Percentiles rank a stretch among this genome's conserved stretches.
These are phyloP conservation scores for Porogramme epimiltina DNA, from an alignment of 1,284 basidiomycete genomes.

Conservation along the genomic window DNA sequence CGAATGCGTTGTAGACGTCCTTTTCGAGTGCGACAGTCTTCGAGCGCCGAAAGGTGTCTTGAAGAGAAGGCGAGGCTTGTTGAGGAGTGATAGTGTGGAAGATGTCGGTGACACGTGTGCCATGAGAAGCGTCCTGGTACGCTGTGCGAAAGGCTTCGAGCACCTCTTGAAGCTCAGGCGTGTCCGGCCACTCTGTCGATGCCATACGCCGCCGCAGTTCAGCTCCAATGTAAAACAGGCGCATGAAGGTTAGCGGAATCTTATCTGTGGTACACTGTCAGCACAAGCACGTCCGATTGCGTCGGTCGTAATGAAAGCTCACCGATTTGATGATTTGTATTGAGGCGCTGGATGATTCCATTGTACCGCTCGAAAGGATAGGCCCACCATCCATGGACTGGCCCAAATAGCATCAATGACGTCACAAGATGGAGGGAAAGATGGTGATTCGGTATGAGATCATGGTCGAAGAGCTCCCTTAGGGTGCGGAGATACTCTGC, in stretches of 20 bases:
- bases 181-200: constrained; percentile 5
- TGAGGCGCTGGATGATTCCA: constrained; percentile 9
- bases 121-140: background rate
- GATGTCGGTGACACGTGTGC: background rate
- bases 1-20: background rate
- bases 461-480: constrained; percentile 28
- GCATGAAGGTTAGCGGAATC: constrained; percentile 14
- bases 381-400: constrained; percentile 33
- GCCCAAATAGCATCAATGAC: constrained; percentile 34
- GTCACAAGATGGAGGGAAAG: constrained; percentile 35
- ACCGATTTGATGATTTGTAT: constrained; percentile 9
- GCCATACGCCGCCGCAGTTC: constrained; percentile 6
- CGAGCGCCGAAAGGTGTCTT: background rate
- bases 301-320: background rate
- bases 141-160: background rate
- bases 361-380: constrained; percentile 21
- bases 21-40: background rate
- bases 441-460: constrained; percentile 40
- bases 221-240: constrained; percentile 11
- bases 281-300: background rate
- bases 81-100: too few species aligned
- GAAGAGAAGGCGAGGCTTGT: background rate
- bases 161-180: background rate
- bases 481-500: constrained; percentile 32
- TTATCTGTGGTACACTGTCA: background rate